Evolutionary conservation across 2,329 filamentous ascomycete genomes (phyloP).

Genomic region (Neonectria punicea): DNA sequence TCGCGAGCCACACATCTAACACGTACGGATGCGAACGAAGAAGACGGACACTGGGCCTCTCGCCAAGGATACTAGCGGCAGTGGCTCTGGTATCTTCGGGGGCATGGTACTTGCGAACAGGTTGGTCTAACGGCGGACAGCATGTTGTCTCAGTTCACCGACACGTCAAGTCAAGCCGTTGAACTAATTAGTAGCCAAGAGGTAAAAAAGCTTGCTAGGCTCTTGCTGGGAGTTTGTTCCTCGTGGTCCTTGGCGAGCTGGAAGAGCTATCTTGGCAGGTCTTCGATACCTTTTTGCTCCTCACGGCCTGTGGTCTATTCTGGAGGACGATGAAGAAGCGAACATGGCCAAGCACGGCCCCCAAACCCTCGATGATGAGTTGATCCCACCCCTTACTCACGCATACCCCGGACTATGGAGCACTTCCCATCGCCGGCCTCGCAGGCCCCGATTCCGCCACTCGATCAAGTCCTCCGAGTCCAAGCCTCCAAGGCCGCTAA

Average conservation of each 20-base stretch:
- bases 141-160: conserved; percentile 17
- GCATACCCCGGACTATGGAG: conserved; percentile 18
- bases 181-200: background rate
- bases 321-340: background rate
- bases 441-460: conserved; percentile 31
- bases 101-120: background rate
- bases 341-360: background rate
- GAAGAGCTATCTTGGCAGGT: background rate
- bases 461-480: conserved; percentile 30
- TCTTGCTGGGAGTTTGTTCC: background rate
- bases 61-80: background rate
- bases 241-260: background rate
- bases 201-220: no score
- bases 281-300: background rate
- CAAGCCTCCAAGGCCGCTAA: conserved; percentile 21
- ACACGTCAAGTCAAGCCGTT: conserved; percentile 4
- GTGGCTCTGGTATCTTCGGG: background rate
- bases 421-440: conserved; percentile 14
- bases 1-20: conserved; percentile 2
- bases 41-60: background rate
- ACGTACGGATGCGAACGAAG: background rate
- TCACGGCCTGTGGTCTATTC: background rate
- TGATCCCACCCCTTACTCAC: background rate
- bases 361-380: background rate
- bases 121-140: background rate